phyloP scores from a whole-genome alignment of 306 rosid species.

The Mucuna pruriens region DNA sequence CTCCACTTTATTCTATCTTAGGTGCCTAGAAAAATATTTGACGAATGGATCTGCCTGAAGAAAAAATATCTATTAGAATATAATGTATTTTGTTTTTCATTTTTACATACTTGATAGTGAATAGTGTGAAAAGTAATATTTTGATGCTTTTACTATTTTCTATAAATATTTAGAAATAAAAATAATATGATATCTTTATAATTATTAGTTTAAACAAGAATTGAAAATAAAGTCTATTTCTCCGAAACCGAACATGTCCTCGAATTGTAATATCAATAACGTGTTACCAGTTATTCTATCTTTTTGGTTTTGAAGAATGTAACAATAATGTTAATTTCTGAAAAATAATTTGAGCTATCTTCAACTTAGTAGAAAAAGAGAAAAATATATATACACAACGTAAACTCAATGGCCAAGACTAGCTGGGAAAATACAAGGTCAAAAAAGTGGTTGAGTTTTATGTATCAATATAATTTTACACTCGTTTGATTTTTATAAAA shows the following conservation, averaged over 20 bases:
- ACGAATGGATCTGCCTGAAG: slow-evolving; percentile 28
- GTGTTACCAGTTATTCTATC: not conserved
- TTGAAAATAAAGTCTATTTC: not conserved
- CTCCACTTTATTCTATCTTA: slow-evolving; percentile 49
- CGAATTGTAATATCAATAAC: not conserved
- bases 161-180: not conserved
- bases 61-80: not conserved
- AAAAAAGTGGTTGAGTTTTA: too few species aligned
- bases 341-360: not conserved
- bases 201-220: not conserved
- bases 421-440: too few species aligned
- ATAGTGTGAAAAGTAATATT: not conserved
- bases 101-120: not conserved
- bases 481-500: too few species aligned
- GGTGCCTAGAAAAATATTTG: slow-evolving; percentile 50
- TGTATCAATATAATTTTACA: too few species aligned
- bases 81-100: not conserved
- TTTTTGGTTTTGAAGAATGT: not conserved
- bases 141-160: not conserved
- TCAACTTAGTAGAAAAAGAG: too few species aligned
- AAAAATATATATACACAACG: too few species aligned
- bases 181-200: not conserved
- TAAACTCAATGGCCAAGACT: too few species aligned
- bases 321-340: not conserved
- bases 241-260: not conserved